Percentiles rank a stretch among this genome's conserved stretches.
Evolutionary conservation across 306 rosid genomes (phyloP).

Genomic region (Luffa aegyptiaca): DNA sequence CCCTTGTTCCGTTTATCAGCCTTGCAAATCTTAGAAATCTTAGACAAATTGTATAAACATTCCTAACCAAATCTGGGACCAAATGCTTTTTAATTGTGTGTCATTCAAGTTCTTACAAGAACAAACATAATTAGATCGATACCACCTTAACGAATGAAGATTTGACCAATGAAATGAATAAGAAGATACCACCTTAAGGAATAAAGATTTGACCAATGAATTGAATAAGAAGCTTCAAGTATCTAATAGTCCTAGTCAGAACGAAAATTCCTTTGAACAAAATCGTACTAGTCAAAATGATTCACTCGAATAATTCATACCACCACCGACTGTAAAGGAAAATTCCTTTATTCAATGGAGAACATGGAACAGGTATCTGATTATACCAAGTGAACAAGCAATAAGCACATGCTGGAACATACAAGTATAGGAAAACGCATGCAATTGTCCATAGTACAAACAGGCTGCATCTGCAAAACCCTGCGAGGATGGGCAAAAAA

Average conservation of each 20-base stretch:
- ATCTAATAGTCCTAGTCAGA: not conserved
- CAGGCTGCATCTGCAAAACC: not conserved
- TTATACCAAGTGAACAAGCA: not conserved
- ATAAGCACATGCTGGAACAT: not conserved
- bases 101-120: not conserved
- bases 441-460: constrained; percentile 1
- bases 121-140: not conserved
- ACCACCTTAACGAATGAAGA: not conserved
- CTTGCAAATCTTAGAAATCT: not conserved
- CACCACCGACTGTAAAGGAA: not conserved
- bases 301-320: not conserved
- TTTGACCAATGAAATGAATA: not conserved
- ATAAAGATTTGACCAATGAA: not conserved
- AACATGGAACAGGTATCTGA: not conserved
- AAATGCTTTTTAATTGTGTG: not conserved
- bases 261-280: not conserved
- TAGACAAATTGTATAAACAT: not conserved
- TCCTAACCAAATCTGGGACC: not conserved
- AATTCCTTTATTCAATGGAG: not conserved
- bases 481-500: not conserved
- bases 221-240: not conserved
- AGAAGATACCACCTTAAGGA: not conserved
- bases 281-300: not conserved
- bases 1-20: not conserved
- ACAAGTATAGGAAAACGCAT: not conserved